Evolutionary conservation across 192 early-diverging fungal genomes (phyloP).

Genomic region (Mortierella hygrophila): DNA sequence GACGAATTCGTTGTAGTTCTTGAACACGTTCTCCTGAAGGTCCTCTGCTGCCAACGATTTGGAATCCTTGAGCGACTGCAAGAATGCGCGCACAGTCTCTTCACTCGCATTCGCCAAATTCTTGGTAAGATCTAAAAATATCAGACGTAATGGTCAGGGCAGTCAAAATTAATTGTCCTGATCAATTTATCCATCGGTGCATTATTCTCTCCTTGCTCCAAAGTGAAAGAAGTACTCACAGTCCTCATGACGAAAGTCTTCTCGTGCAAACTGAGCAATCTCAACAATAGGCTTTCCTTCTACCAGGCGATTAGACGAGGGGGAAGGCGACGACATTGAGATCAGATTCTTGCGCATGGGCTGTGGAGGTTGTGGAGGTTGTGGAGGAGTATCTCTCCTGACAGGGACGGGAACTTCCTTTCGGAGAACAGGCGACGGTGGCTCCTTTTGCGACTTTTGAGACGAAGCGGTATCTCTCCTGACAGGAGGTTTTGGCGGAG

Average conservation of each 20-base stretch:
- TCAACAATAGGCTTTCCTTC: slow-evolving; percentile 58
- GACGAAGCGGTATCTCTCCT: slow-evolving; percentile 45
- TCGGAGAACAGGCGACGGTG: slow-evolving; percentile 27
- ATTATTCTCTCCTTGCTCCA: neutral
- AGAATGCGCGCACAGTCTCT: slow-evolving; percentile 69
- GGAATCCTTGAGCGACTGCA: slow-evolving; percentile 70
- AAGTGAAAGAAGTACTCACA: slow-evolving; percentile 50
- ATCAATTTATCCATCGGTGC: neutral
- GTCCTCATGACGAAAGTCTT: slow-evolving; percentile 66
- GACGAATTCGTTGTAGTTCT: slow-evolving; percentile 89
- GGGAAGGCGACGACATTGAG: slow-evolving; percentile 40
- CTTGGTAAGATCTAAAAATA: slow-evolving; percentile 63
- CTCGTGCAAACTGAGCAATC: slow-evolving; percentile 62
- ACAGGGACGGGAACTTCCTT: slow-evolving; percentile 17
- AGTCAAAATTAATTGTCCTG: neutral
- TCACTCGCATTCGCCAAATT: slow-evolving; percentile 68
- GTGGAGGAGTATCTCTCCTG: slow-evolving; percentile 32
- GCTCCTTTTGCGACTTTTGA: slow-evolving; percentile 42
- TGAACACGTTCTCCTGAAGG: slow-evolving; percentile 86
- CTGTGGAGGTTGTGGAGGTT: slow-evolving; percentile 35
- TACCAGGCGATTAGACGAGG: slow-evolving; percentile 9
- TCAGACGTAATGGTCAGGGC: no score
- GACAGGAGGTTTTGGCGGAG: slow-evolving; percentile 36
- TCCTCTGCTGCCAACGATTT: slow-evolving; percentile 76
- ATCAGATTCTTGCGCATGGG: slow-evolving; percentile 48